These are phyloP conservation scores for Ustilago tritici DNA, from an alignment of 1,284 basidiomycete genomes.

Conservation along the genomic window DNA sequence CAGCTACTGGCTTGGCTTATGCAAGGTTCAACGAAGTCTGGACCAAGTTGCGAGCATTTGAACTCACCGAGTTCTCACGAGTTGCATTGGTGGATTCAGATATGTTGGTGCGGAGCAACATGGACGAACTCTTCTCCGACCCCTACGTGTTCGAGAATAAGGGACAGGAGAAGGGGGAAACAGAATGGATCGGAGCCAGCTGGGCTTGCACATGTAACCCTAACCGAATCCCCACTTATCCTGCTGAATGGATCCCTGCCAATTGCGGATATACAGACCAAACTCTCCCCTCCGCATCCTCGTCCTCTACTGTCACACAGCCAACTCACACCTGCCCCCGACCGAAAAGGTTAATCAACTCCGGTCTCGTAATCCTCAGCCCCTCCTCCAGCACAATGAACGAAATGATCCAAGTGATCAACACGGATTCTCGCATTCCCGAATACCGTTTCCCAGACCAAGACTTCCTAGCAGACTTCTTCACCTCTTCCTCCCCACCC, in stretches of 20 bases:
- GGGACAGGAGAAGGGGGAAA: slow-evolving; percentile 72
- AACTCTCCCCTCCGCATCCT: slow-evolving; percentile 68
- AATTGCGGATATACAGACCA: slow-evolving; percentile 85
- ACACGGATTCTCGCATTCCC: slow-evolving; percentile 78
- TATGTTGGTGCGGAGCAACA: slow-evolving; percentile 86
- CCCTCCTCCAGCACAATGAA: slow-evolving; percentile 75
- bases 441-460: slow-evolving; percentile 90
- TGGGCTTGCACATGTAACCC: slow-evolving; percentile 97
- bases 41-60: slow-evolving; percentile 68
- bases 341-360: slow-evolving; percentile 84
- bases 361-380: slow-evolving; percentile 86
- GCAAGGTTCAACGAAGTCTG: slow-evolving; percentile 64
- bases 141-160: slow-evolving; percentile 65
- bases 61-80: slow-evolving; percentile 73
- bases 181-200: slow-evolving; percentile 79
- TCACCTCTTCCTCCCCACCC: slow-evolving; percentile 70
- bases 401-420: slow-evolving; percentile 76
- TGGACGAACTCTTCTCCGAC: slow-evolving; percentile 85
- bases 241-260: slow-evolving; percentile 86
- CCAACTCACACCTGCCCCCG: slow-evolving; percentile 74
- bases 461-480: slow-evolving; percentile 85
- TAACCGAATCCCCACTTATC: slow-evolving; percentile 83
- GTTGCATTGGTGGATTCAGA: slow-evolving; percentile 88
- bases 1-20: slow-evolving; percentile 31
- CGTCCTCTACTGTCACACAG: slow-evolving; percentile 70